A percentile compares a stretch with the other conserved stretches of the same genome.
phyloP scores from a whole-genome alignment of 768 basidiomycete species.

The Boletales sp. region DNA sequence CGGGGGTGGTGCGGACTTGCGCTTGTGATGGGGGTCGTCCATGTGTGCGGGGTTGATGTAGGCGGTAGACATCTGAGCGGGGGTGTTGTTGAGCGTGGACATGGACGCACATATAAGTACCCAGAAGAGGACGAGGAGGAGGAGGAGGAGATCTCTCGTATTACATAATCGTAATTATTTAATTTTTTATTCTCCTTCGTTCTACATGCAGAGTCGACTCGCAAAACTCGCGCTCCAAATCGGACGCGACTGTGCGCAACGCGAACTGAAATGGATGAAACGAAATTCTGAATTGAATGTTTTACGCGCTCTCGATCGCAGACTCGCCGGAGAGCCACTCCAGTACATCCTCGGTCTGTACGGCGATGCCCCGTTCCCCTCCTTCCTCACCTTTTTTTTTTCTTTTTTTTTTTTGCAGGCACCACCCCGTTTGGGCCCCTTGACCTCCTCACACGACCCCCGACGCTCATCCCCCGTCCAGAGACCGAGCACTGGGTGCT shows the following conservation, averaged over 20 bases:
- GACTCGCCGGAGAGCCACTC: slow-evolving; percentile 71
- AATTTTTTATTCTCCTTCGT: background rate
- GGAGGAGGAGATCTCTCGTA: slow-evolving; percentile 12
- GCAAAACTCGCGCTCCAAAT: slow-evolving; percentile 32
- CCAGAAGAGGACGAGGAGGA: background rate
- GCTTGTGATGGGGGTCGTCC: slow-evolving; percentile 7
- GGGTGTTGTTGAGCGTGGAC: slow-evolving; percentile 4
- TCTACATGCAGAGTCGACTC: slow-evolving; percentile 14
- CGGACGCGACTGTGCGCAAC: slow-evolving; percentile 33
- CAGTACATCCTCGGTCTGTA: slow-evolving; percentile 83
- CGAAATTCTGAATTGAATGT: slow-evolving; percentile 13
- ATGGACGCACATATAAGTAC: slow-evolving; percentile 12
- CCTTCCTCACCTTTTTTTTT: too few relatives aligned
- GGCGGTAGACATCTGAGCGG: slow-evolving; percentile 15
- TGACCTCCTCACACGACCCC: slow-evolving; percentile 65
- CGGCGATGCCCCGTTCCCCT: background rate
- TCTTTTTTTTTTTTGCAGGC: slow-evolving; percentile 42
- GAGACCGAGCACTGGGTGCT: slow-evolving; percentile 88
- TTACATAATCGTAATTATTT: slow-evolving; percentile 16
- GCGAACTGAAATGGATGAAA: slow-evolving; percentile 51
- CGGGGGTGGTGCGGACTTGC: slow-evolving; percentile 38
- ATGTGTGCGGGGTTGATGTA: slow-evolving; percentile 45
- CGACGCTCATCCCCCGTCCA: slow-evolving; percentile 89
- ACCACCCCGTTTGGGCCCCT: slow-evolving; percentile 87
- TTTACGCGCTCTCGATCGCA: slow-evolving; percentile 45